Evolutionary conservation across 2,329 filamentous ascomycete species (phyloP), one percentile per base, ranked within the genome.

Genomic region (Incumbomyces delicatus): DNA sequence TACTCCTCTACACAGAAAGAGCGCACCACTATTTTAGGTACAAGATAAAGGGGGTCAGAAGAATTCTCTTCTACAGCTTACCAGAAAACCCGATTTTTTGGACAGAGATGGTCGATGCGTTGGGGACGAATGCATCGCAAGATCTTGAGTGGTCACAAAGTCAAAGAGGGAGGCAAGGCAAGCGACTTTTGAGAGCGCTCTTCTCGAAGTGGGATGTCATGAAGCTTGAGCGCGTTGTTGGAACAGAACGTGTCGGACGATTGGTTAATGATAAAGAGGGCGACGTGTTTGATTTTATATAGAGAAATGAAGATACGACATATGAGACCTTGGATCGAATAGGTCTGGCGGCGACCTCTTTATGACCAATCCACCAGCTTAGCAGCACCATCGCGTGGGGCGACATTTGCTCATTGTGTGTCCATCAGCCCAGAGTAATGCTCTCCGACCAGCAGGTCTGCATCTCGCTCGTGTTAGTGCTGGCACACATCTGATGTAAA

Each of bases 11-110:
- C 67, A 94, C 89, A 1, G 90, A 94, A 63, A 81, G 92, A 49
- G 86, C 89, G n/a, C 92, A 98, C 66, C 92, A 98, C 66, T 96
- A 96, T 73, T 80, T 87, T 41, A 77, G 92, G n/a, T 88, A 92
- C 61, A 77, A 78, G 55, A 74, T 98, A 45, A 77, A 80, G 31
- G 92, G 92, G 17, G 87, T 92, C 12, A 82, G 81, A 63, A 75
- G 81, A 34, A 77, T 96, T n/a, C 75, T 95, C 43, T 83, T 95
- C 72, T 96, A 96, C 63, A 85, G 82, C 1, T 65, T 95, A 29
- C 92, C 92, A 0, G 90, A 96, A 58, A 95, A 95, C 61, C 84
- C 85, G 20, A 62, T 58, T 6, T 72, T 72, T 48, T 72, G 65
- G 52, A 52, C 58, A 1, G 69, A 72, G 50, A 60, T 71, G 44